Evolutionary conservation across 2,329 filamentous ascomycete species (phyloP).

Genomic region (Beauveria bassiana): DNA sequence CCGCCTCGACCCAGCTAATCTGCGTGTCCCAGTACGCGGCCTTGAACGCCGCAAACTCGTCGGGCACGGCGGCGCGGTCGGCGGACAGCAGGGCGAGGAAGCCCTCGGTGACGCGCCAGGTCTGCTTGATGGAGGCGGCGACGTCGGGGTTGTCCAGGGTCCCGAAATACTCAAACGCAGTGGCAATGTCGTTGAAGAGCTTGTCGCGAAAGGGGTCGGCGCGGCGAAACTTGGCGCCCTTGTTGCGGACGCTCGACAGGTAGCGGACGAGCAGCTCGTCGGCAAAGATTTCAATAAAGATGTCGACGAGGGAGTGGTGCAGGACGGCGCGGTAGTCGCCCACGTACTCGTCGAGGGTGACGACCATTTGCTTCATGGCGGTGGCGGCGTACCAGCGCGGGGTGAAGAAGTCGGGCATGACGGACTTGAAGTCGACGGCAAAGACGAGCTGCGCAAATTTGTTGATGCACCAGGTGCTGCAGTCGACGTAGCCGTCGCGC

Average conservation of each 20-base stretch:
- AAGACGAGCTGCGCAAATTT: conserved; percentile 86
- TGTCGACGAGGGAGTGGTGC: conserved; percentile 80
- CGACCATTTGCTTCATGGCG: conserved; percentile 87
- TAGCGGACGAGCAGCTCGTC: conserved; percentile 87
- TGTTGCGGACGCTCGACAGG: conserved; percentile 77
- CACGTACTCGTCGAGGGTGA: conserved; percentile 93
- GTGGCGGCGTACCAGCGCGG: conserved; percentile 78
- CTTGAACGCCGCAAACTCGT: conserved; percentile 80
- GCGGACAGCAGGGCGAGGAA: conserved; percentile 74
- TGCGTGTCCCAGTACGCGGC: conserved; percentile 85
- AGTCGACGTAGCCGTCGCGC: conserved; percentile 88
- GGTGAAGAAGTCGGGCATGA: conserved; percentile 87
- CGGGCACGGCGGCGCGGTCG: conserved; percentile 64
- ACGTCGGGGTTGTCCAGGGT: conserved; percentile 59
- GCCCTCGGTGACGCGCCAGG: conserved; percentile 84
- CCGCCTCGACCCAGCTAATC: conserved; percentile 91
- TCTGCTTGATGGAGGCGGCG: conserved; percentile 68
- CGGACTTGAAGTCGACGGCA: conserved; percentile 75
- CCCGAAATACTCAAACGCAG: conserved; percentile 84
- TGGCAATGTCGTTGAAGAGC: conserved; percentile 85
- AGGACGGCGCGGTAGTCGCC: conserved; percentile 77
- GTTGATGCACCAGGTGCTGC: conserved; percentile 85
- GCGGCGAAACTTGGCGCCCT: conserved; percentile 79
- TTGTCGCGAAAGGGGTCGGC: conserved; percentile 85
- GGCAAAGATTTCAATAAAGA: conserved; percentile 87